phyloP scores from a whole-genome alignment of 345 rosid species.

The Xanthoceras sorbifolium region DNA sequence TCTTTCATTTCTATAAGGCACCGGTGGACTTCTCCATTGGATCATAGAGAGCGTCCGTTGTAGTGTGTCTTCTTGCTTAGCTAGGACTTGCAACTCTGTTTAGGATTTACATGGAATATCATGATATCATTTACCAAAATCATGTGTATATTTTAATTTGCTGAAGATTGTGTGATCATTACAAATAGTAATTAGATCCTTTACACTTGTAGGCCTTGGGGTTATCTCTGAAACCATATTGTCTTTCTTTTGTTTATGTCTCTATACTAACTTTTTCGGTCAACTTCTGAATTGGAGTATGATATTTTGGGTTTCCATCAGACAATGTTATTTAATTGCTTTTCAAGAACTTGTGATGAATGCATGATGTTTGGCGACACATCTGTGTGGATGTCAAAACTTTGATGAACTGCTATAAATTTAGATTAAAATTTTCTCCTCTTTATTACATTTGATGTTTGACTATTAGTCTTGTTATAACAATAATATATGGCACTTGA shows the following conservation, averaged over 20 bases:
- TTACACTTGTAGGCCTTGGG: not conserved
- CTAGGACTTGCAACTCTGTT: not conserved
- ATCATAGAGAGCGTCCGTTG: not conserved
- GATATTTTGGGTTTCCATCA: not conserved
- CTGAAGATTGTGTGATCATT: not conserved
- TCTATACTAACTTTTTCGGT: not conserved
- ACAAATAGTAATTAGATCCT: not conserved
- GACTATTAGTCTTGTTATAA: not conserved
- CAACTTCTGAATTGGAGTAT: not conserved
- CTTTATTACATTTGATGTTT: not conserved
- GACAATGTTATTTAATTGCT: not conserved
- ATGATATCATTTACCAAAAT: not conserved
- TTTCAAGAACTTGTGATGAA: too few species aligned
- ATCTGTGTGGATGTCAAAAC: too few species aligned
- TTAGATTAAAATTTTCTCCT: not conserved
- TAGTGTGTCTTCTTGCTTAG: not conserved
- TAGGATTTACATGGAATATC: not conserved
- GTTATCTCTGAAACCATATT: not conserved
- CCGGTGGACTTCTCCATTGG: not conserved
- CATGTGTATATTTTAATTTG: not conserved
- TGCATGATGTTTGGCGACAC: too few species aligned
- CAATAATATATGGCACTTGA: not conserved
- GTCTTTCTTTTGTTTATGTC: not conserved
- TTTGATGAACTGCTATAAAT: too few species aligned
- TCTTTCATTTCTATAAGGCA: not conserved